A percentile compares a stretch with the other conserved stretches of the same genome.
phyloP scores from a whole-genome alignment of 2,329 filamentous ascomycete genomes.

The Ramularia endophylla region DNA sequence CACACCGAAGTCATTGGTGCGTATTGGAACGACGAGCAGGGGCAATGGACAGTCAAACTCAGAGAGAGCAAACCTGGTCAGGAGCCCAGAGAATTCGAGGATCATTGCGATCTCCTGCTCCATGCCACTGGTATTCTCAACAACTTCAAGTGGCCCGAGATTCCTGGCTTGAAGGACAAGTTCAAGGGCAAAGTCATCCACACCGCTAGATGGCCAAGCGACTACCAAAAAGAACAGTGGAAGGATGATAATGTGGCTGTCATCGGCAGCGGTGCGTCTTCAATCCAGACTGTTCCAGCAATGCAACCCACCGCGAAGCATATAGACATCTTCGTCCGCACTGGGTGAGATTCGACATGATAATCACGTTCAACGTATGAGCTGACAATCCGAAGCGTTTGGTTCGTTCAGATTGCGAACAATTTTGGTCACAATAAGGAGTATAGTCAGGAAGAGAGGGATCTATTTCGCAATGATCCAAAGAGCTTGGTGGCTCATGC shows the following conservation, averaged over 20 bases:
- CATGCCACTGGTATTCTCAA: slow-evolving; percentile 39
- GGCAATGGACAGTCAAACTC: slow-evolving; percentile 47
- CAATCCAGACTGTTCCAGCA: slow-evolving; percentile 42
- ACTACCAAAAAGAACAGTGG: slow-evolving; percentile 42
- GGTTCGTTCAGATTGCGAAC: slow-evolving; percentile 41
- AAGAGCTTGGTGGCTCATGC: slow-evolving; percentile 39
- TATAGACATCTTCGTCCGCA: slow-evolving; percentile 43
- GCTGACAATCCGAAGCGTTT: slow-evolving; percentile 6
- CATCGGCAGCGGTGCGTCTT: slow-evolving; percentile 41
- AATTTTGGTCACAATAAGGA: slow-evolving; percentile 42
- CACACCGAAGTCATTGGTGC: slow-evolving; percentile 43
- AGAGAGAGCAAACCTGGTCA: slow-evolving; percentile 34
- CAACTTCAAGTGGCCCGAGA: slow-evolving; percentile 28
- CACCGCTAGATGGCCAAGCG: slow-evolving; percentile 42
- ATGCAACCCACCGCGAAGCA: slow-evolving; percentile 45
- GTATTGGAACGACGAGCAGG: slow-evolving; percentile 45
- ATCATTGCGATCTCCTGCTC: slow-evolving; percentile 40
- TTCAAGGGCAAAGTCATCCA: slow-evolving; percentile 41
- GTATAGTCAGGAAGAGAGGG: slow-evolving; percentile 39
- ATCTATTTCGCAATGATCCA: slow-evolving; percentile 39
- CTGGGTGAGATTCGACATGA: slow-evolving; percentile 33
- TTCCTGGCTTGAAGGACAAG: slow-evolving; percentile 37
- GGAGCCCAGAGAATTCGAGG: slow-evolving; percentile 35
- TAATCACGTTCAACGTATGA: background rate
- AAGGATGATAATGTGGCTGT: slow-evolving; percentile 39